A percentile compares a stretch with the other conserved stretches of the same genome.
These are phyloP conservation scores for Lophiostoma macrostomum DNA, from an alignment of 495 filamentous ascomycete genomes.

Conservation along the genomic window DNA sequence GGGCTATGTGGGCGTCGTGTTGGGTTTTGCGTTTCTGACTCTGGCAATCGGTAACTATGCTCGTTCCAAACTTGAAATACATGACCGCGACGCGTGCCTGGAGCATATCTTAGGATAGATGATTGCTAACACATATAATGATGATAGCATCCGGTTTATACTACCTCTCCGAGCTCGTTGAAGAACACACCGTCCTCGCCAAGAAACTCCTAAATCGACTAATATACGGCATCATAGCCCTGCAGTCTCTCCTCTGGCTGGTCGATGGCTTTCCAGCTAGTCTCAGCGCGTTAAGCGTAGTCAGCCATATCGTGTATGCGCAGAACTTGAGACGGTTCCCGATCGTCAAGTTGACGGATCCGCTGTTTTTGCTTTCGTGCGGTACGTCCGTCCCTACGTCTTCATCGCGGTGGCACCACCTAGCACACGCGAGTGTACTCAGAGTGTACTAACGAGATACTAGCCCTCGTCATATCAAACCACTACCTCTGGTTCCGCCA, in stretches of 20 bases:
- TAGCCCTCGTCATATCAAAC: slow-evolving; percentile 81
- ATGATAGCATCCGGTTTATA: slow-evolving; percentile 87
- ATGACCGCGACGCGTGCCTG: no score
- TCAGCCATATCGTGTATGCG: slow-evolving; percentile 81
- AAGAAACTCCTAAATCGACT: slow-evolving; percentile 78
- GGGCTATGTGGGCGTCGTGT: slow-evolving; percentile 80
- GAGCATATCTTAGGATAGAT: no score
- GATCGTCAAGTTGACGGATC: slow-evolving; percentile 82
- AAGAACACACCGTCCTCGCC: slow-evolving; percentile 92
- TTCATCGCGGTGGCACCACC: background rate
- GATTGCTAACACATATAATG: no score
- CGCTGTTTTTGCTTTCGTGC: slow-evolving; percentile 82
- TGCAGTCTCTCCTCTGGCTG: slow-evolving; percentile 70
- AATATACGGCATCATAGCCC: slow-evolving; percentile 76
- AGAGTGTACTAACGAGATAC: background rate
- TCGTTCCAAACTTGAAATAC: no score
- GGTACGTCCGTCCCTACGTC: slow-evolving; percentile 45
- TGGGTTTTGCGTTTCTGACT: slow-evolving; percentile 91
- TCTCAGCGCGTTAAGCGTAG: slow-evolving; percentile 70
- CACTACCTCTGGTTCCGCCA: slow-evolving; percentile 96
- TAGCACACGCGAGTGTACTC: no score
- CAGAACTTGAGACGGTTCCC: slow-evolving; percentile 87
- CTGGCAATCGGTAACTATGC: slow-evolving; percentile 73
- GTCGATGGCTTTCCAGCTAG: slow-evolving; percentile 80
- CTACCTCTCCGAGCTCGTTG: slow-evolving; percentile 95